Evolutionary conservation across 2,329 filamentous ascomycete genomes (phyloP).

Genomic region (Rutstroemia sp.): DNA sequence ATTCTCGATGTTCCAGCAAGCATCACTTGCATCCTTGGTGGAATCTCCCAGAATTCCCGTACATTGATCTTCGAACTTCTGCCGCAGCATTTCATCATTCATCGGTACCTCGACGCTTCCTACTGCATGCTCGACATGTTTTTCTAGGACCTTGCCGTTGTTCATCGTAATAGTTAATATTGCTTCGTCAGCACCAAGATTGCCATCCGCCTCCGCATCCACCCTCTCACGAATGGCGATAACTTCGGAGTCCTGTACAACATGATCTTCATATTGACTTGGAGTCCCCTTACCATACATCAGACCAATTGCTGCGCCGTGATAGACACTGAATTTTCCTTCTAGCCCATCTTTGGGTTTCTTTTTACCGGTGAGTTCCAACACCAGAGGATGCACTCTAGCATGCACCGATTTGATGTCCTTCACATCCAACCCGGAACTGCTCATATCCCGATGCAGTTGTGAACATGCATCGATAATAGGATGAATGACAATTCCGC

Average conservation of each 20-base stretch:
- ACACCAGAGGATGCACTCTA: slow-evolving; percentile 43
- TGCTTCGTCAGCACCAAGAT: slow-evolving; percentile 36
- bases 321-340: slow-evolving; percentile 48
- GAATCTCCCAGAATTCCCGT: slow-evolving; percentile 34
- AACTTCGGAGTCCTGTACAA: slow-evolving; percentile 37
- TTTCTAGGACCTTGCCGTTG: slow-evolving; percentile 33
- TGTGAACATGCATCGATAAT: slow-evolving; percentile 45
- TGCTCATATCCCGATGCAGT: slow-evolving; percentile 34
- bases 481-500: slow-evolving; percentile 50
- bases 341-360: slow-evolving; percentile 42
- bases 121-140: slow-evolving; percentile 42
- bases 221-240: slow-evolving; percentile 38
- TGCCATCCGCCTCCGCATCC: slow-evolving; percentile 35
- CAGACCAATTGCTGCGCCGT: slow-evolving; percentile 43
- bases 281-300: slow-evolving; percentile 44
- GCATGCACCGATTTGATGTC: slow-evolving; percentile 35
- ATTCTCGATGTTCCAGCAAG: slow-evolving; percentile 29
- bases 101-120: slow-evolving; percentile 43
- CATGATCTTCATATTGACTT: slow-evolving; percentile 41
- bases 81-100: slow-evolving; percentile 37
- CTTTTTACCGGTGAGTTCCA: slow-evolving; percentile 45
- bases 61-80: slow-evolving; percentile 44
- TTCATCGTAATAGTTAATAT: slow-evolving; percentile 32
- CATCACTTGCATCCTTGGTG: slow-evolving; percentile 30
- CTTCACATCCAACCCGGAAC: slow-evolving; percentile 25